Conservation (phyloP, 2,329 filamentous ascomycete species). For the Davidsoniella virescens region DNA sequence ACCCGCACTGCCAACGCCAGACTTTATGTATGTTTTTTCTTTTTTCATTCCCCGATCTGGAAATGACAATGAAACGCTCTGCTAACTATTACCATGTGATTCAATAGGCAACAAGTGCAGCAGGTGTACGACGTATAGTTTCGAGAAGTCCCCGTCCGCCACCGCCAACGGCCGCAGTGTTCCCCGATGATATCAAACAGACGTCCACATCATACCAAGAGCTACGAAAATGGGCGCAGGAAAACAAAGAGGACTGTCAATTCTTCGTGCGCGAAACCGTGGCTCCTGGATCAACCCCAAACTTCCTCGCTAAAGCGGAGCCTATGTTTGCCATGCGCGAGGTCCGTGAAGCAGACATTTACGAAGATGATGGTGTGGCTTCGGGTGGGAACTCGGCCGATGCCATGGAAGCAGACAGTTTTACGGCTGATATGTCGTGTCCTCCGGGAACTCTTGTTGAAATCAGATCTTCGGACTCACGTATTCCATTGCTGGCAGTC, state of each 20-base stretch:
- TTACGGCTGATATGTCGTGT: neutral
- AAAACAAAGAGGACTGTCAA: conserved; percentile 1
- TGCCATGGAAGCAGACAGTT: neutral
- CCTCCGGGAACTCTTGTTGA: conserved; percentile 12
- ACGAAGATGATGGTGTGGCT: neutral
- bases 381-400: conserved; percentile 1
- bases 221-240: conserved; percentile 5
- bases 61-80: too few relatives aligned
- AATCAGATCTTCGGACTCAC: conserved; percentile 22
- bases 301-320: conserved; percentile 2
- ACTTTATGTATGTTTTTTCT: too few relatives aligned
- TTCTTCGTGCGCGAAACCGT: neutral
- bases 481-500: conserved; percentile 33
- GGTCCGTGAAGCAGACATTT: conserved; percentile 1
- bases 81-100: too few relatives aligned
- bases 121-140: too few relatives aligned
- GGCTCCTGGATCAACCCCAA: conserved; percentile 8
- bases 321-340: conserved; percentile 7
- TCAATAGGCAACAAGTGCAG: too few relatives aligned
- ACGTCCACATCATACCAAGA: neutral
- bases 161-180: too few relatives aligned
- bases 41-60: too few relatives aligned
- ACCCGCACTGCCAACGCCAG: too few relatives aligned
- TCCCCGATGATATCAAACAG: neutral
- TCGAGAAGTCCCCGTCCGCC: too few relatives aligned